These are phyloP conservation scores for Salvia sclarea DNA, from an alignment of 305 asterid genomes.

Conservation along the genomic window DNA sequence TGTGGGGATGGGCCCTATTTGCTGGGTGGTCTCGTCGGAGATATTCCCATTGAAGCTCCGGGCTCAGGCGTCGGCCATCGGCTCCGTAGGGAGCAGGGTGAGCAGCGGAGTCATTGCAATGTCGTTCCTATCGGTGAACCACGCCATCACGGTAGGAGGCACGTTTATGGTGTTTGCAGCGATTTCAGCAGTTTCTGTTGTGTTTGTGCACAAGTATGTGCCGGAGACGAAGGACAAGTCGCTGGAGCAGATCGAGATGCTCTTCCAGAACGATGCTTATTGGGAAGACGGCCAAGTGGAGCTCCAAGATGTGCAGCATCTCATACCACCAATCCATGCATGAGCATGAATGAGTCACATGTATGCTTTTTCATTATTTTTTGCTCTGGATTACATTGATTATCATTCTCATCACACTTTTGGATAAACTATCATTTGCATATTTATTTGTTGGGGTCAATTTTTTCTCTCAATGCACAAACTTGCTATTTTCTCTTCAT, in stretches of 20 bases:
- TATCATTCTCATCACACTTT: too few relatives aligned
- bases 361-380: too few relatives aligned
- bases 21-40: conserved; percentile 66
- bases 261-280: conserved; percentile 41
- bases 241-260: conserved; percentile 57
- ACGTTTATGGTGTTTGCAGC: conserved; percentile 55
- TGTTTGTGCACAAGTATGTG: conserved; percentile 43
- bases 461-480: too few relatives aligned
- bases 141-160: conserved; percentile 56
- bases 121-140: conserved; percentile 46
- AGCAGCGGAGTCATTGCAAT: conserved; percentile 52
- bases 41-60: conserved; percentile 56
- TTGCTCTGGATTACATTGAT: too few relatives aligned
- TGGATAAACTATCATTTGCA: too few relatives aligned
- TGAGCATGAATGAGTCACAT: too few relatives aligned
- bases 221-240: conserved; percentile 71
- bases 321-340: too few relatives aligned
- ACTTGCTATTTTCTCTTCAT: too few relatives aligned
- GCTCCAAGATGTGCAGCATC: conserved; percentile 50
- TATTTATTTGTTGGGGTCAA: too few relatives aligned
- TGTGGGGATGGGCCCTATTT: conserved; percentile 62
- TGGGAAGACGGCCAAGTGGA: conserved; percentile 45
- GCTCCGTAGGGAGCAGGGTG: conserved; percentile 62
- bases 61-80: conserved; percentile 68
- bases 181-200: conserved; percentile 51